Conservation (phyloP, 1,284 basidiomycete species). For the Meripilus lineatus region DNA sequence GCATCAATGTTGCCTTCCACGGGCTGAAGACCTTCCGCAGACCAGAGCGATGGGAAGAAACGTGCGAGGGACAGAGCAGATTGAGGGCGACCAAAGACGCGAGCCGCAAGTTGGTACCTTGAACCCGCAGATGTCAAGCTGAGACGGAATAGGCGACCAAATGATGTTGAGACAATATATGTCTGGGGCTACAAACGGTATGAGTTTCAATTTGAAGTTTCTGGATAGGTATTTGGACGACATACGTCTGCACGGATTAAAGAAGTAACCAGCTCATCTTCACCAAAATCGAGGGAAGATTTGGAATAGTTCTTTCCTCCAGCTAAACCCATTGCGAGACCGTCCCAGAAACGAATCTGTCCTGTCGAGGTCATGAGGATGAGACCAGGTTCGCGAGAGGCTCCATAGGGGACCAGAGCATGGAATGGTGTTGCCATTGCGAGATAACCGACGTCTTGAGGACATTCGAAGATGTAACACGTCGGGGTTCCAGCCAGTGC, state of each 20-base stretch:
- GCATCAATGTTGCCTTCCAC: slow-evolving; percentile 56
- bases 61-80: slow-evolving; percentile 51
- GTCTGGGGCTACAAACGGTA: slow-evolving; percentile 45
- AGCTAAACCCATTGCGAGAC: slow-evolving; percentile 73
- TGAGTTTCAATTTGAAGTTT: not conserved
- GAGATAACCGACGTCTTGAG: slow-evolving; percentile 33
- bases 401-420: slow-evolving; percentile 62
- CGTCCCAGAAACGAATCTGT: slow-evolving; percentile 73
- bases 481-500: slow-evolving; percentile 64
- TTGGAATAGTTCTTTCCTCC: slow-evolving; percentile 68
- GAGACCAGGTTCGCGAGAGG: slow-evolving; percentile 72
- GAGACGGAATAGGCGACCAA: slow-evolving; percentile 61
- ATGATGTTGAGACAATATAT: slow-evolving; percentile 63
- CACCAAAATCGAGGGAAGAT: slow-evolving; percentile 44
- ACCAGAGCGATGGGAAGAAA: slow-evolving; percentile 55
- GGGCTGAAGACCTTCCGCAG: slow-evolving; percentile 19
- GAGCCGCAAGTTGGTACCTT: slow-evolving; percentile 53
- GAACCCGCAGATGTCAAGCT: slow-evolving; percentile 61
- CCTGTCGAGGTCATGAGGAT: slow-evolving; percentile 64
- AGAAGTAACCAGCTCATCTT: slow-evolving; percentile 59
- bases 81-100: slow-evolving; percentile 53
- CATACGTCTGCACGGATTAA: slow-evolving; percentile 61
- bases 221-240: slow-evolving; percentile 6
- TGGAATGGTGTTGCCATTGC: slow-evolving; percentile 53
- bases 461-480: slow-evolving; percentile 78